Percentiles rank a stretch among this genome's conserved stretches.
Conservation (phyloP, 257 asterid genomes). For the Phtheirospermum japonicum region DNA sequence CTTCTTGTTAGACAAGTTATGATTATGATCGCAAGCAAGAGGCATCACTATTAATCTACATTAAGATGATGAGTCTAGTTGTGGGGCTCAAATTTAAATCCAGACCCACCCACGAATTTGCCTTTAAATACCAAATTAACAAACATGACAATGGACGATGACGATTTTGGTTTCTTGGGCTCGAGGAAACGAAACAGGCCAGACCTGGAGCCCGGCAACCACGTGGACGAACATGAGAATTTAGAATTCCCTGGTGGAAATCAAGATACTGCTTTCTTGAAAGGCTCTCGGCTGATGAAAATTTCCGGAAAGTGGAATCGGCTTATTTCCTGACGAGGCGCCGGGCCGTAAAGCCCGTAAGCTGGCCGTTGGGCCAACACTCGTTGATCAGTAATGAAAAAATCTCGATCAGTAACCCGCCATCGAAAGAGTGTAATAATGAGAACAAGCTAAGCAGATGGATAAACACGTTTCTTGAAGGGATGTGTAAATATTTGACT, state of each 20-base stretch:
- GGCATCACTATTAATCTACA: too few species aligned
- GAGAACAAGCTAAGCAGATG: slow-evolving; percentile 58
- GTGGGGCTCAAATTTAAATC: slow-evolving; percentile 36
- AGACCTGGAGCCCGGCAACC: slow-evolving; percentile 35
- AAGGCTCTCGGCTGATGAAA: slow-evolving; percentile 74
- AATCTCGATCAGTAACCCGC: slow-evolving; percentile 68
- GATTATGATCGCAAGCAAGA: too few species aligned
- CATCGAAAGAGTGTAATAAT: slow-evolving; percentile 48
- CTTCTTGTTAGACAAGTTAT: too few species aligned
- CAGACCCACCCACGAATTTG: slow-evolving; percentile 31
- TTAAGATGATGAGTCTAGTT: too few species aligned
- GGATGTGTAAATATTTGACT: slow-evolving; percentile 74
- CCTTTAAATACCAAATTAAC: slow-evolving; percentile 33
- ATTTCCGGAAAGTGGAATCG: slow-evolving; percentile 73
- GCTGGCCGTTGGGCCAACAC: slow-evolving; percentile 44
- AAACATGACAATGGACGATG: slow-evolving; percentile 30
- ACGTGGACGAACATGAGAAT: slow-evolving; percentile 34
- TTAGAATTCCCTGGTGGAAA: slow-evolving; percentile 37
- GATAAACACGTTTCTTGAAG: slow-evolving; percentile 76
- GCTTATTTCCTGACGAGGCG: slow-evolving; percentile 72
- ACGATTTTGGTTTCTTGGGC: slow-evolving; percentile 57
- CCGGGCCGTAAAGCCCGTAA: slow-evolving; percentile 41
- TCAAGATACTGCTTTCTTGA: slow-evolving; percentile 47
- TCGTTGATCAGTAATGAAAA: slow-evolving; percentile 51
- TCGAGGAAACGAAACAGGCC: slow-evolving; percentile 75